Base-by-base conservation (phyloP, 2,329 filamentous ascomycete genomes). In the Alternaria solani region DNA sequence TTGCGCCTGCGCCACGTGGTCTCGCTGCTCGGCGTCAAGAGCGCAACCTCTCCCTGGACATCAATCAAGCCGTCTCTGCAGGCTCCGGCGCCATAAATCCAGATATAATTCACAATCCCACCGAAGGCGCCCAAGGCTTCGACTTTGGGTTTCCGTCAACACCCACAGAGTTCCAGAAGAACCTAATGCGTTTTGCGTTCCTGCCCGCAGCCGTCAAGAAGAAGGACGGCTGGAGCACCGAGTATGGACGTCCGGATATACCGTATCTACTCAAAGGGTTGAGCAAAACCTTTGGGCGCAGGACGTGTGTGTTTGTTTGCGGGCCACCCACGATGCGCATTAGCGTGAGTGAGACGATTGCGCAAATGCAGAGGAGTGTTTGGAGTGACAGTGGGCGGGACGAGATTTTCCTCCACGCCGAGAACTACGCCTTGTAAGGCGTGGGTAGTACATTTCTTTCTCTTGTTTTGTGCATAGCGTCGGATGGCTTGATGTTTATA, bases 331-430 rank as follows among this genome's bases (percentile, higher is more conserved):
- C 88, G 58, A 96, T 97, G 93, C 84, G 94, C 64, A 88, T 94
- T 12, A 93, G 93, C 67, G 94, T 97, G 16, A 89, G 91, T n/a
- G 91, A 88, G 67, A 91, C 92, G 0, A 92, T 97, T 25, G 94
- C 94, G 3, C 82, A 86, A 59, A 81, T 97, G 71, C 94, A 98
- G 83, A 87, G 87, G 26, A 88, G 90, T 78, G 93, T 98, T 51
- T 93, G 92, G 90, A 88, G 86, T 6, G 89, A 93, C 69, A 87
- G 89, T 34, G 85, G 86, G 69, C 86, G 91, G 47, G 94, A 97
- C 75, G 94, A 97, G 85, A 91, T 98, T 55, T 97, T 94, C 77
- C 79, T 97, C 77, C 94, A 97, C 81, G 92, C 94, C 4, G 94
- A 98, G 83, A 97, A 97, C 78, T 97, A 97, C 81, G 92, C 93